These are phyloP conservation scores for Peterozyma toletana DNA, from an alignment of 805 yeast species.

Conservation along the genomic window DNA sequence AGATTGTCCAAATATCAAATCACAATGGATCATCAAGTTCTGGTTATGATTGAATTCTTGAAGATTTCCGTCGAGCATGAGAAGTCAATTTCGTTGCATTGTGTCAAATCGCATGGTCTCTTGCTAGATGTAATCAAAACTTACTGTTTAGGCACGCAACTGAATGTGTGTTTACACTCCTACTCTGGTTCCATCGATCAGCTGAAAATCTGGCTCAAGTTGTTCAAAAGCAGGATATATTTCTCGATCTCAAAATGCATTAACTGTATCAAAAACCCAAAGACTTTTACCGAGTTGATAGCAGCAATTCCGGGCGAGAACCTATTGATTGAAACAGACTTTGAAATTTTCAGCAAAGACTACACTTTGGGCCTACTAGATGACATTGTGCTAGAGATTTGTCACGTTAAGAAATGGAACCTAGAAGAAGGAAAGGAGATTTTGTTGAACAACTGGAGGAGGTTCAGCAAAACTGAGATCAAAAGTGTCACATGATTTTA, in stretches of 20 bases:
- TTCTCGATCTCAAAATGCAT: slow-evolving; percentile 51
- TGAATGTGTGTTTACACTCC: slow-evolving; percentile 66
- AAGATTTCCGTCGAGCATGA: slow-evolving; percentile 40
- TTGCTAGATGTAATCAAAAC: slow-evolving; percentile 36
- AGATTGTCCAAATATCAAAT: slow-evolving; percentile 44
- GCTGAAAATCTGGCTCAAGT: slow-evolving; percentile 37
- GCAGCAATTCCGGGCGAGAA: slow-evolving; percentile 24
- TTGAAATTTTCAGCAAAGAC: slow-evolving; percentile 11
- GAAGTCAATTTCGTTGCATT: slow-evolving; percentile 69
- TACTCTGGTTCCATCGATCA: slow-evolving; percentile 80
- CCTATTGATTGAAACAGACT: slow-evolving; percentile 50
- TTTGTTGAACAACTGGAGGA: slow-evolving; percentile 3
- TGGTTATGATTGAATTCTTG: slow-evolving; percentile 43
- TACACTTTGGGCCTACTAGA: not conserved
- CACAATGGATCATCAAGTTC: slow-evolving; percentile 55
- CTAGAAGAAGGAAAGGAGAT: not conserved
- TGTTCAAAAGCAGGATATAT: slow-evolving; percentile 25
- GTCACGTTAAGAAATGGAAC: slow-evolving; percentile 1
- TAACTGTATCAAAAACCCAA: slow-evolving; percentile 27
- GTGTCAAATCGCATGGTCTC: slow-evolving; percentile 72
- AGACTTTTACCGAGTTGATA: slow-evolving; percentile 19
- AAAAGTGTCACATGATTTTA: too few species aligned
- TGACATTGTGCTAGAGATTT: not conserved
- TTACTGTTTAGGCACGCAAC: slow-evolving; percentile 8
- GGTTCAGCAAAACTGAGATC: not conserved